phyloP scores from a whole-genome alignment of 306 rosid species.

The apple (Malus domestica) region ASM211411v1 NC_041803.1:18497001-18497500 shows the following conservation, averaged over 20 bases:
- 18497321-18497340: background rate
- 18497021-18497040: too few species aligned
- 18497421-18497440: background rate
- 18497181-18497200: too few species aligned
- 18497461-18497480: background rate
- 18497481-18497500: background rate
- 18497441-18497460: background rate
- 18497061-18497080: rapidly evolving
- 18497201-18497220: background rate
- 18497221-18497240: background rate
- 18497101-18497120: too few species aligned
- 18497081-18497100: too few species aligned
- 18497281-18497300: background rate
- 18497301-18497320: background rate
- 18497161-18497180: too few species aligned
- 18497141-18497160: too few species aligned
- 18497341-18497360: constrained; percentile 2
- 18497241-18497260: background rate
- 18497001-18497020: too few species aligned
- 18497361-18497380: constrained; percentile 30
- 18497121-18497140: too few species aligned
- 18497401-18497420: constrained; percentile 1
- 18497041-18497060: too few species aligned
- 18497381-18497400: background rate
- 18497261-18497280: background rate